Evolutionary conservation across 306 rosid genomes (phyloP), one percentile per base, ranked within the genome.

Genomic region (Alnus glutinosa): DNA sequence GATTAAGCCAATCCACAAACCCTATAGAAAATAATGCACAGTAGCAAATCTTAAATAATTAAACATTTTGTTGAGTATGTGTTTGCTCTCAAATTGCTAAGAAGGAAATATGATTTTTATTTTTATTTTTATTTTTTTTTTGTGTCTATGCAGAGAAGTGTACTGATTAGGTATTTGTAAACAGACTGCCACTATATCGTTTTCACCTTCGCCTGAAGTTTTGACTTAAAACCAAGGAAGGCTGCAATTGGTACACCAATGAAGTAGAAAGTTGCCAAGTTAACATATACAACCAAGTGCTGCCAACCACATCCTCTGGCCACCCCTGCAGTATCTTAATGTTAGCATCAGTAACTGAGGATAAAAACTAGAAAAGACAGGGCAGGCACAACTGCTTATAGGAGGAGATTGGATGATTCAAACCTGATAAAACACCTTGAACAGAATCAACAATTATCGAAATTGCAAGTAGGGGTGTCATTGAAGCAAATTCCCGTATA

Each of bases 381-480:
- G 52, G n/a, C 1, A 73, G 23, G 51, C 14, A 36, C 14, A 46
- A 9, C 12, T 30, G 5, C 2, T 34, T 4, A 19, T 64, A 37
- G 67, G 46, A 23, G 52, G 7, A 59, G 70, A 55, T 36, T 34
- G 36, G 68, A 39, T 62, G 75, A 54, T 70, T 34, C 79, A 12
- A 77, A 94, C 98, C 97, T 92, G 97, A 88, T 81, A 94, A 84
- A 75, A 92, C 91, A 58, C 97, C 93, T 84, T 94, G 97, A 19
- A 90, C 19, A 9, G 97, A 77, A 82, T 94, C 98, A 3, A 82
- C 73, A 5, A 88, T 11, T 67, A 94, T 83, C 15, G 98, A 94
- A 78, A 86, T 58, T n/a, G 83, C 89, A 42, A 92, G 89, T 16
- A 94, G 79, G 47, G 97, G 95, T 77, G 92, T 79, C 79, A 94